Evolutionary conservation across 345 rosid genomes (phyloP), one percentile per base, ranked within the genome.

Genomic region (Eucalyptus pauciflora): DNA sequence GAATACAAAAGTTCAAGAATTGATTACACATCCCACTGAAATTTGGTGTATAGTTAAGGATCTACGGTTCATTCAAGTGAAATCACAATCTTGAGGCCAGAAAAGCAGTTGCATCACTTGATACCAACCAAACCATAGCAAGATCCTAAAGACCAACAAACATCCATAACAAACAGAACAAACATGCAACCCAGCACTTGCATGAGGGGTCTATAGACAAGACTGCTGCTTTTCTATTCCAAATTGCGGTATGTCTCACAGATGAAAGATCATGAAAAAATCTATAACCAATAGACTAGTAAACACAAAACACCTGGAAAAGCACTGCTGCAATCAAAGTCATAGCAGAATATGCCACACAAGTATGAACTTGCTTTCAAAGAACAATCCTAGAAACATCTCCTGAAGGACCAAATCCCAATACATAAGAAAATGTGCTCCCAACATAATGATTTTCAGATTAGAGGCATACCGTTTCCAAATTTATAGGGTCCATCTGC

Each of bases 401-500:
- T 76, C 48, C 85, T 76, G 85, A 76, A 46, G 86, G 27, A 50
- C 87, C 64, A 86, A 50, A 46, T 86, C 62, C 46, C 87, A 49
- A 41, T 33, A 29, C 20, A 87, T n/a, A 37, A 50, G 43, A 33
- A 76, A 79, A 80, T 22, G 15, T 62, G 79, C 31, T 45, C 85
- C 51, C 43, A 56, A 86, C 18, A 24, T 54, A 41, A 69, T 45
- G 85, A 41, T 41, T 41, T 76, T 45, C 85, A 41, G 33, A 60
- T 51, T n/a, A 49, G 86, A 67, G 24, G 71, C 94, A 60, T 95
- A 96, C 99, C 80, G 99, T 95, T 93, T 98, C 96, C 87, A 94
- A 51, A 92, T 96, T 91, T 90, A 96, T 94, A 10, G 97, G 98
- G 91, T 97, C 98, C 98, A 97, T 96, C 95, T 95, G 94, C 93